Percentiles rank a stretch among this genome's conserved stretches.
Evolutionary conservation across 306 rosid species (phyloP).

Genomic region (Biancaea sappan): DNA sequence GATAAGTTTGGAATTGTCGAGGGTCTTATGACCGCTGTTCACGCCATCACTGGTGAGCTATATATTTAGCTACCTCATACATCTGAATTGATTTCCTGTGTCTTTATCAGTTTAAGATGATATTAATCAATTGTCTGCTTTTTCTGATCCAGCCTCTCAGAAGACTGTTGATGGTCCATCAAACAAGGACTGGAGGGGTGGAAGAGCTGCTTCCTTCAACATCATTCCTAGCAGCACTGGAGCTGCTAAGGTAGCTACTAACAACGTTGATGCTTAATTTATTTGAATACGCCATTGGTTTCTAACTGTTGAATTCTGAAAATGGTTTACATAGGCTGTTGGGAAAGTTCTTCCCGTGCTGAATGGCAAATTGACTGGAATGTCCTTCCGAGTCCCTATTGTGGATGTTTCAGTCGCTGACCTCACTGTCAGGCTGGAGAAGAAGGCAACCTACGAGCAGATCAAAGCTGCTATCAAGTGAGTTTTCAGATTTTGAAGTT

Average conservation of each 20-base stretch:
- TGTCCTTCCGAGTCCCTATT: slow-evolving; percentile 95
- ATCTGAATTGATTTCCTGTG: not conserved
- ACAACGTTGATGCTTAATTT: not conserved
- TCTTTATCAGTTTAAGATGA: not conserved
- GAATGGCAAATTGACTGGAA: slow-evolving; percentile 93
- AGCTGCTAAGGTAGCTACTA: slow-evolving; percentile 82
- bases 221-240: slow-evolving; percentile 99
- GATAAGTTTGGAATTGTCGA: slow-evolving; percentile 92
- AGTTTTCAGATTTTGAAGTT: slow-evolving; percentile 13
- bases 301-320: slow-evolving; percentile 28
- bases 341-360: slow-evolving; percentile 89
- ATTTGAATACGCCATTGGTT: not conserved
- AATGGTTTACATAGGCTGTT: slow-evolving; percentile 62
- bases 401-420: slow-evolving; percentile 97
- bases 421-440: slow-evolving; percentile 86
- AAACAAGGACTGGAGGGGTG: slow-evolving; percentile 99
- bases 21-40: slow-evolving; percentile 98
- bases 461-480: slow-evolving; percentile 90
- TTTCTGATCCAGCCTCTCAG: slow-evolving; percentile 76
- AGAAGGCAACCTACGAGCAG: slow-evolving; percentile 76
- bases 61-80: not conserved
- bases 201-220: slow-evolving; percentile 99
- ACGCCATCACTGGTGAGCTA: slow-evolving; percentile 80
- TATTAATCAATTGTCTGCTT: not conserved
- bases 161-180: slow-evolving; percentile 99